Percentiles rank a stretch among this genome's conserved stretches.
Conservation (phyloP, 495 filamentous ascomycete species). For the Podospora tetraspora region DNA sequence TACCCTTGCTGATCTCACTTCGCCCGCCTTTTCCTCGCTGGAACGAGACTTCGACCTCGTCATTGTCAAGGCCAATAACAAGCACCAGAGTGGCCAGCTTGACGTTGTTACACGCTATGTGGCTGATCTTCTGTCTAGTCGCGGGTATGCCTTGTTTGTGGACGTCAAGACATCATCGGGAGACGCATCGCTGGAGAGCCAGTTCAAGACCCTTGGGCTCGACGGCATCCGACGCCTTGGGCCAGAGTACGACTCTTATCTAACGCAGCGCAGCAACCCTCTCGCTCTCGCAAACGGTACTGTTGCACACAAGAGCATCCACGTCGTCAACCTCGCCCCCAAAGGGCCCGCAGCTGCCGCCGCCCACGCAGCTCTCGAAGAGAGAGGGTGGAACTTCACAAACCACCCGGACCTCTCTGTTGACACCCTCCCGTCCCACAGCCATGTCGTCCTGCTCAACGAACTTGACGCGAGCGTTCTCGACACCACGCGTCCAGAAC, state of each 20-base stretch:
- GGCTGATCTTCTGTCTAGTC: not conserved
- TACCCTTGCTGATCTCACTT: not conserved
- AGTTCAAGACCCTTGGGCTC: not conserved
- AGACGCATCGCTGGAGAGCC: not conserved
- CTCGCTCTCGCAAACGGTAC: not conserved
- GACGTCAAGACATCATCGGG: not conserved
- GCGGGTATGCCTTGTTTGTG: not conserved
- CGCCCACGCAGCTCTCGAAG: not conserved
- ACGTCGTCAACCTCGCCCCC: not conserved
- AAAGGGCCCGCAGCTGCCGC: not conserved
- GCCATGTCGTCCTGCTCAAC: conserved; percentile 21
- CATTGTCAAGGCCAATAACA: not conserved
- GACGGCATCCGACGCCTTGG: not conserved
- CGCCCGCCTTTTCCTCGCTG: not conserved
- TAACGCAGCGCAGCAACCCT: not conserved
- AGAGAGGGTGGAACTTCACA: not conserved
- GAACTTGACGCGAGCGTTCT: conserved; percentile 20
- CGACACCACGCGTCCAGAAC: conserved; percentile 2
- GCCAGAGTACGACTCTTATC: not conserved
- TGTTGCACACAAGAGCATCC: not conserved
- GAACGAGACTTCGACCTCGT: not conserved
- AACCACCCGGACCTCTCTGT: not conserved
- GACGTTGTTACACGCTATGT: not conserved
- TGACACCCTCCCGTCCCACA: not conserved
- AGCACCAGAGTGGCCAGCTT: not conserved